Percentiles rank a stretch among this genome's conserved stretches.
Conservation (phyloP, 2,329 filamentous ascomycete genomes). For the Botrytis squamosa region DNA sequence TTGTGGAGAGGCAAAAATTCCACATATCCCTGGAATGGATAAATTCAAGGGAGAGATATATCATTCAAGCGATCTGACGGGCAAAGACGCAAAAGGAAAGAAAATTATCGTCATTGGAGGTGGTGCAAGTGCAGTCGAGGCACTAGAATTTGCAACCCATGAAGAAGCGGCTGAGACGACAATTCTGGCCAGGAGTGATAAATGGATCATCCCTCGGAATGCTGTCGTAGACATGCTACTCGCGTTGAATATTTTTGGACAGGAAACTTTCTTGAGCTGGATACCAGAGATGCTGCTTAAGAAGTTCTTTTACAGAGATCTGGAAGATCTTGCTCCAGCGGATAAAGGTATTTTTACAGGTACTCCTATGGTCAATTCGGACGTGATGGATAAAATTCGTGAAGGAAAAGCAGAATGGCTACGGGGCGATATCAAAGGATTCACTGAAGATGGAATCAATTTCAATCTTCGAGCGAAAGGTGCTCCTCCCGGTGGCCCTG, state of each 20-base stretch:
- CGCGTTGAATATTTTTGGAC: constrained; percentile 74
- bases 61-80: constrained; percentile 74
- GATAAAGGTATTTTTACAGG: constrained; percentile 75
- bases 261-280: constrained; percentile 72
- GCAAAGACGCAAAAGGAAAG: constrained; percentile 70
- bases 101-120: constrained; percentile 75
- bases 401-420: constrained; percentile 73
- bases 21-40: constrained; percentile 67
- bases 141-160: constrained; percentile 72
- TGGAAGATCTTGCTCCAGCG: constrained; percentile 69
- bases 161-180: constrained; percentile 66
- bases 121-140: constrained; percentile 78
- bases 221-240: constrained; percentile 70
- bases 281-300: constrained; percentile 75
- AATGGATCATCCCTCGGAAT: constrained; percentile 86
- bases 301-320: constrained; percentile 79
- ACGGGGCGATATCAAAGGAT: constrained; percentile 71
- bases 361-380: constrained; percentile 84
- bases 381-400: constrained; percentile 74
- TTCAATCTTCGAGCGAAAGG: constrained; percentile 72
- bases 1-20: constrained; percentile 75
- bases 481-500: constrained; percentile 74
- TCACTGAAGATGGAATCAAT: constrained; percentile 61
- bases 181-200: constrained; percentile 74
- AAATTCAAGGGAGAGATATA: constrained; percentile 69